A percentile compares a stretch with the other conserved stretches of the same genome.
Evolutionary conservation across 768 basidiomycete genomes (phyloP).

Genomic region (Suillus americanus): DNA sequence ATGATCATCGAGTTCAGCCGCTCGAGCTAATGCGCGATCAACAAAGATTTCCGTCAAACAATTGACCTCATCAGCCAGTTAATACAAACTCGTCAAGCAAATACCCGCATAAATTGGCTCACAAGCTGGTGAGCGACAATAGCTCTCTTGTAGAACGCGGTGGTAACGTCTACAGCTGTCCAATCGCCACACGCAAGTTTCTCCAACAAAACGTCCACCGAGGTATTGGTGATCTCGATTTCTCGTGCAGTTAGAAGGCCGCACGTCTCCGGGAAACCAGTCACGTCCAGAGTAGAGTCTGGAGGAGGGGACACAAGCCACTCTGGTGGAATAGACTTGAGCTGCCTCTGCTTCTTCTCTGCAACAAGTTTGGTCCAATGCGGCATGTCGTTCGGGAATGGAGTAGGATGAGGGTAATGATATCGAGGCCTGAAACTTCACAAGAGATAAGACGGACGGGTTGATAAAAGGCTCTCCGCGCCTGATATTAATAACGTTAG

Average conservation of each 20-base stretch:
- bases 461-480: neutral
- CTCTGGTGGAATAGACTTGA: constrained; percentile 57
- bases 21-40: constrained; percentile 63
- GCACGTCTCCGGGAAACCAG: constrained; percentile 50
- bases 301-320: constrained; percentile 58
- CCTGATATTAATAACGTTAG: neutral
- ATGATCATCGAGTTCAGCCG: constrained; percentile 64
- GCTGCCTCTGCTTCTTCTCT: constrained; percentile 55
- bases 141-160: constrained; percentile 75
- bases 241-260: constrained; percentile 60
- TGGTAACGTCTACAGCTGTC: constrained; percentile 70
- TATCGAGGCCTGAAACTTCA: neutral
- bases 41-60: constrained; percentile 83
- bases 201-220: constrained; percentile 44
- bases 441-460: neutral
- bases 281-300: constrained; percentile 48
- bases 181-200: constrained; percentile 55
- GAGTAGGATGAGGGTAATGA: neutral
- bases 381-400: neutral
- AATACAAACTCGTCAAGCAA: neutral
- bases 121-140: constrained; percentile 79
- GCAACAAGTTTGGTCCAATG: constrained; percentile 54
- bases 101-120: constrained; percentile 16
- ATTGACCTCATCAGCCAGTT: constrained; percentile 52
- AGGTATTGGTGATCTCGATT: constrained; percentile 56